Conservation (phyloP, 352 stramenopile genomes). For the Pythium biforme region DNA sequence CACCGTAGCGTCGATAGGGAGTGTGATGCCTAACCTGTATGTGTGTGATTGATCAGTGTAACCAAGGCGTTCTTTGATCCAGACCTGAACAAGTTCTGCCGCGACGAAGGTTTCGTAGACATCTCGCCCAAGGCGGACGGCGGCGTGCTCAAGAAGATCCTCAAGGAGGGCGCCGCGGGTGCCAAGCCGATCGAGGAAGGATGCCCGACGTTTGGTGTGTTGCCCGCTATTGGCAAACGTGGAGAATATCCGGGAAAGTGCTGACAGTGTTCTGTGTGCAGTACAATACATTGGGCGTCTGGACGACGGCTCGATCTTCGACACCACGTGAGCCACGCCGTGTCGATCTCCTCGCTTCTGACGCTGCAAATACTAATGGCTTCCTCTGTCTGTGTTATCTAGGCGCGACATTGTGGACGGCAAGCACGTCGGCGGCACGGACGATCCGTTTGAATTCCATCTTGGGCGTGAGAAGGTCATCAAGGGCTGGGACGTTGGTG, state of each 20-base stretch:
- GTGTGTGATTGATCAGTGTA: conserved; percentile 22
- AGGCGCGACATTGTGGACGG: conserved; percentile 79
- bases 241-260: too few relatives aligned
- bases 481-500: conserved; percentile 83
- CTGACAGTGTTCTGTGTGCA: conserved; percentile 12
- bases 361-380: background rate
- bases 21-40: background rate
- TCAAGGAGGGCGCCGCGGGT: conserved; percentile 51
- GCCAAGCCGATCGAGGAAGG: conserved; percentile 68
- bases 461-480: conserved; percentile 85
- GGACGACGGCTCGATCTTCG: conserved; percentile 84
- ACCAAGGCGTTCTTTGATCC: conserved; percentile 82
- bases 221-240: too few relatives aligned
- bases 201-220: conserved; percentile 72
- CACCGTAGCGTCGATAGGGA: background rate
- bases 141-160: conserved; percentile 79
- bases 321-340: conserved; percentile 60
- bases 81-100: conserved; percentile 58
- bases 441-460: conserved; percentile 86
- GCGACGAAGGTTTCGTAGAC: conserved; percentile 76
- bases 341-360: background rate
- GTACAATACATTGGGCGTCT: conserved; percentile 84
- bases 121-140: conserved; percentile 75
- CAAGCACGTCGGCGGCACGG: conserved; percentile 79
- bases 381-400: background rate